phyloP scores from a whole-genome alignment of 257 asterid genomes.

The Thymus quinquecostatus region DNA sequence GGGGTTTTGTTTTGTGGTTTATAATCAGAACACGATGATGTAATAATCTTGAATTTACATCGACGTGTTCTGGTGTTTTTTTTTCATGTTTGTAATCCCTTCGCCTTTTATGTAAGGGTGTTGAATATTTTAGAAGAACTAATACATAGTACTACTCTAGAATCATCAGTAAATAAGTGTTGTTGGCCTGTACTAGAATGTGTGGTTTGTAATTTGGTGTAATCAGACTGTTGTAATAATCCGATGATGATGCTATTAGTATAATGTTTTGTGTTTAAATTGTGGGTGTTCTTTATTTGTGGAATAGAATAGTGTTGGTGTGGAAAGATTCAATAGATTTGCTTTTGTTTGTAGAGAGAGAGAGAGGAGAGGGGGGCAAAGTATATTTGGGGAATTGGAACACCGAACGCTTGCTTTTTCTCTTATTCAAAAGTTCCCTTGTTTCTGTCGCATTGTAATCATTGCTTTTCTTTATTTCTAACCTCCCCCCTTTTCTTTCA shows the following conservation, averaged over 20 bases:
- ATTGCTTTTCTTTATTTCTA: constrained; percentile 28
- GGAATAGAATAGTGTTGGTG: not conserved
- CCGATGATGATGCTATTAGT: too few relatives aligned
- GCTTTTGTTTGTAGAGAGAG: constrained; percentile 17
- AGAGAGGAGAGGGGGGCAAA: constrained; percentile 17
- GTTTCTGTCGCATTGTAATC: constrained; percentile 50
- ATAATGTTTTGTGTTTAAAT: too few relatives aligned
- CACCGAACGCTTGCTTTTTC: constrained; percentile 10
- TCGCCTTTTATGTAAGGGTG: constrained; percentile 71
- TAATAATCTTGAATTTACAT: not conserved
- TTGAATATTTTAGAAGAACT: constrained; percentile 25
- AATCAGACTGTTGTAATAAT: too few relatives aligned
- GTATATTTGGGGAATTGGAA: constrained; percentile 50
- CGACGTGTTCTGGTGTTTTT: constrained; percentile 20
- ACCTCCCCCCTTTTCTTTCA: not conserved
- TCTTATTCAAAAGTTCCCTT: constrained; percentile 32
- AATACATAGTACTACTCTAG: constrained; percentile 14
- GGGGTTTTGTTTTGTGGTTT: not conserved
- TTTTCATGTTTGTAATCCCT: constrained; percentile 47
- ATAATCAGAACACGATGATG: constrained; percentile 15
- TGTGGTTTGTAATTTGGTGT: not conserved
- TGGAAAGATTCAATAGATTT: not conserved
- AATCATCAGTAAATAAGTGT: constrained; percentile 3
- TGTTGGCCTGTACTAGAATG: not conserved
- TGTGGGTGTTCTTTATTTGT: not conserved